Conservation (phyloP, 306 rosid genomes). For the Quercus bicolor region DNA sequence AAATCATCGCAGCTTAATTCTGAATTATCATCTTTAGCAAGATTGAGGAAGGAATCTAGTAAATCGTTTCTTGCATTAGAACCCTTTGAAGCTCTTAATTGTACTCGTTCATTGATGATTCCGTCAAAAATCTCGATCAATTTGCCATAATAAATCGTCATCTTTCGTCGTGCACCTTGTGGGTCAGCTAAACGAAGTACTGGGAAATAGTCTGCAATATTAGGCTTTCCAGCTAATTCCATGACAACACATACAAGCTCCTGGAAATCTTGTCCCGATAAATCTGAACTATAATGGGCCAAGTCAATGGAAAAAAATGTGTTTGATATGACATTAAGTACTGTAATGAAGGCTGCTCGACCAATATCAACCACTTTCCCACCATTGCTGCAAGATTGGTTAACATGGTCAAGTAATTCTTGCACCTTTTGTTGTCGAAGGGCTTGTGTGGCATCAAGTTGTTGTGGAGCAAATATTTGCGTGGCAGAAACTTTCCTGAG, state of each 20-base stretch:
- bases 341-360: background rate
- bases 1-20: background rate
- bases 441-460: background rate
- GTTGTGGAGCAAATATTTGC: background rate
- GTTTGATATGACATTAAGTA: background rate
- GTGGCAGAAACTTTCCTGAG: background rate
- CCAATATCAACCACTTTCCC: background rate
- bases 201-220: background rate
- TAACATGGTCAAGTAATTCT: background rate
- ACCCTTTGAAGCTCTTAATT: background rate
- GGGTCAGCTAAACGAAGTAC: background rate
- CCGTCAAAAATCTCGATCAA: background rate
- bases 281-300: background rate
- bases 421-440: background rate
- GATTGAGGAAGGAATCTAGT: slow-evolving; percentile 7
- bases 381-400: background rate
- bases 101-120: slow-evolving; percentile 5
- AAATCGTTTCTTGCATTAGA: slow-evolving; percentile 7
- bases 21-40: background rate
- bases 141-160: background rate
- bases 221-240: background rate
- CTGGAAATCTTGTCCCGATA: background rate
- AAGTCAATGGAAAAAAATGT: background rate
- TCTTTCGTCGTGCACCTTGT: background rate
- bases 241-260: background rate